Percentiles rank a stretch among this genome's conserved stretches.
These are phyloP conservation scores for Aspergillus piperis DNA, from an alignment of 2,329 filamentous ascomycete genomes.

Conservation along the genomic window DNA sequence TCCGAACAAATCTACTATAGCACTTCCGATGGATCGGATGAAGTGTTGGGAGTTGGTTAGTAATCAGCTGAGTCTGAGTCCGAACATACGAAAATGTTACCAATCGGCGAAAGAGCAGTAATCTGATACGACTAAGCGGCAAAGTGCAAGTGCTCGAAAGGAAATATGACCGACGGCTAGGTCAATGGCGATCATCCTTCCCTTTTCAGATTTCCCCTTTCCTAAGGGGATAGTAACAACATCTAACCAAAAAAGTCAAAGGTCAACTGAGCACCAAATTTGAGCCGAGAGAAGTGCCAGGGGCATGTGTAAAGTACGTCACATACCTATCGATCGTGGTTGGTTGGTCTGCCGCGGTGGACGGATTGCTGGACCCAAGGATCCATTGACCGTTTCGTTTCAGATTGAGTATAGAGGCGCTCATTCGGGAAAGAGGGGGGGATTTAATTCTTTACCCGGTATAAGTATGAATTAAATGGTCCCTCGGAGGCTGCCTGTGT, in stretches of 20 bases:
- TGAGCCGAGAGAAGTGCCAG: too few species aligned
- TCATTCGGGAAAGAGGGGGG: neutral
- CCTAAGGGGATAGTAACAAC: neutral
- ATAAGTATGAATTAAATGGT: neutral
- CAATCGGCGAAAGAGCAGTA: neutral
- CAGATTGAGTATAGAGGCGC: neutral
- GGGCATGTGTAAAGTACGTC: neutral
- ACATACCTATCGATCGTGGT: neutral
- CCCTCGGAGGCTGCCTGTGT: neutral
- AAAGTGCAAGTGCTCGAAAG: neutral
- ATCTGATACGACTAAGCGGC: neutral
- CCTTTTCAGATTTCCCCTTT: neutral
- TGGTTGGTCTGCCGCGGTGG: neutral
- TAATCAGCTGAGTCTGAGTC: neutral
- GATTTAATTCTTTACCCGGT: neutral
- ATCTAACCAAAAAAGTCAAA: neutral
- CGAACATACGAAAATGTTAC: neutral
- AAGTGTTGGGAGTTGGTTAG: neutral
- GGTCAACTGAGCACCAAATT: neutral
- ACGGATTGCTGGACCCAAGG: neutral
- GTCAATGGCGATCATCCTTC: neutral
- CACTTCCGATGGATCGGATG: neutral
- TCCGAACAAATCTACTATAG: neutral
- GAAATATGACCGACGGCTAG: neutral
- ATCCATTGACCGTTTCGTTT: slow-evolving; percentile 1